Evolutionary conservation across 768 basidiomycete species (phyloP).

Genomic region (Tephrocybe sp.): DNA sequence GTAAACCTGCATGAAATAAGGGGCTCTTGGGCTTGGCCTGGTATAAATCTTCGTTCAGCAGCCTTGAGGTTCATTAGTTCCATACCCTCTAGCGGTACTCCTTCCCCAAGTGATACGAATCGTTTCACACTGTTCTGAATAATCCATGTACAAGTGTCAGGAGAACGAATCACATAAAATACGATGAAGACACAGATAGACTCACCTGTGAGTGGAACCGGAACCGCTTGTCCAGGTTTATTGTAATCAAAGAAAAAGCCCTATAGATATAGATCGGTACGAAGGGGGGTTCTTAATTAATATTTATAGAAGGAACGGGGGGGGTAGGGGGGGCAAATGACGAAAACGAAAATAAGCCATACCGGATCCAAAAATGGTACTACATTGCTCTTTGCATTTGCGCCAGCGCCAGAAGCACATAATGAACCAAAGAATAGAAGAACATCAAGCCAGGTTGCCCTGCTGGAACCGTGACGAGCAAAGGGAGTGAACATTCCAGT

Average conservation of each 20-base stretch:
- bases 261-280: too few species aligned
- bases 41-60: neutral
- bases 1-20: slow-evolving; percentile 49
- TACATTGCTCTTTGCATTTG: slow-evolving; percentile 14
- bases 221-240: slow-evolving; percentile 22
- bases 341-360: neutral
- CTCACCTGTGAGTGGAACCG: slow-evolving; percentile 33
- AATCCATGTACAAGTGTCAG: too few species aligned
- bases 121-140: slow-evolving; percentile 35
- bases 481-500: too few species aligned
- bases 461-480: too few species aligned
- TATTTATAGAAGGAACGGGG: too few species aligned
- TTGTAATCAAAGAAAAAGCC: slow-evolving; percentile 38
- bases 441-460: too few species aligned
- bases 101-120: slow-evolving; percentile 36
- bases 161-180: neutral
- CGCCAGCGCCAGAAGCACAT: neutral
- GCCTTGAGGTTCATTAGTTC: too few species aligned
- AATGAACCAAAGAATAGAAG: too few species aligned
- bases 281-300: too few species aligned
- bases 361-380: slow-evolving; percentile 24
- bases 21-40: slow-evolving; percentile 45
- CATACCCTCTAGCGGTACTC: slow-evolving; percentile 27
- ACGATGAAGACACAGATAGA: neutral
- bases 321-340: neutral